Conservation (phyloP, 78 protist genomes). For the Speleostelium caveatum region DNA sequence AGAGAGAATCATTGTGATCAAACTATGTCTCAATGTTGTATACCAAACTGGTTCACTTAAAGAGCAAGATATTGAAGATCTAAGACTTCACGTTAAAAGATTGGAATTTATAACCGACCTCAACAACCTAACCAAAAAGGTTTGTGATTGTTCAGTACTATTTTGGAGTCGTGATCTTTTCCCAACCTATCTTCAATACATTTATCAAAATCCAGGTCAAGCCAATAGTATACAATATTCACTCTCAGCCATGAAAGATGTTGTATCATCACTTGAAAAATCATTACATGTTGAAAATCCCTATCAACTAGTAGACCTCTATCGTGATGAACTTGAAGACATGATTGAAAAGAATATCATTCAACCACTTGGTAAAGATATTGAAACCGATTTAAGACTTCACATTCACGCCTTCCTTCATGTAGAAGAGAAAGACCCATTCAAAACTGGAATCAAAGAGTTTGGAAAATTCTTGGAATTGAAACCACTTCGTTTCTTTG, state of each 20-base stretch:
- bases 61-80: slow-evolving; percentile 48
- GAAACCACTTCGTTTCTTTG: slow-evolving; percentile 68
- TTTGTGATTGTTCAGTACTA: slow-evolving; percentile 86
- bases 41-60: slow-evolving; percentile 15
- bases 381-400: slow-evolving; percentile 93
- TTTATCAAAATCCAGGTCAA: slow-evolving; percentile 76
- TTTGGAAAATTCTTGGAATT: slow-evolving; percentile 79
- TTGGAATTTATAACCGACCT: slow-evolving; percentile 73
- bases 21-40: slow-evolving; percentile 50
- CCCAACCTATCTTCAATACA: slow-evolving; percentile 78
- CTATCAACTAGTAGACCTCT: not conserved
- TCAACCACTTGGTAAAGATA: slow-evolving; percentile 88
- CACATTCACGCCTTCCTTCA: slow-evolving; percentile 84
- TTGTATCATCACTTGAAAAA: slow-evolving; percentile 2
- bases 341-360: slow-evolving; percentile 78
- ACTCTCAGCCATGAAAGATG: slow-evolving; percentile 84
- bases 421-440: slow-evolving; percentile 79
- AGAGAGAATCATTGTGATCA: slow-evolving; percentile 33
- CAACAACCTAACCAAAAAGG: not conserved
- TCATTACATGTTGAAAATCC: slow-evolving; percentile 44
- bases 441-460: slow-evolving; percentile 77
- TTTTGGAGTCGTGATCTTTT: slow-evolving; percentile 88
- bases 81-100: slow-evolving; percentile 22
- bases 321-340: slow-evolving; percentile 44
- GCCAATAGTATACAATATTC: slow-evolving; percentile 80